phyloP scores from a whole-genome alignment of 164 flowering plant genomes.

The Magnolia officinalis region DNA sequence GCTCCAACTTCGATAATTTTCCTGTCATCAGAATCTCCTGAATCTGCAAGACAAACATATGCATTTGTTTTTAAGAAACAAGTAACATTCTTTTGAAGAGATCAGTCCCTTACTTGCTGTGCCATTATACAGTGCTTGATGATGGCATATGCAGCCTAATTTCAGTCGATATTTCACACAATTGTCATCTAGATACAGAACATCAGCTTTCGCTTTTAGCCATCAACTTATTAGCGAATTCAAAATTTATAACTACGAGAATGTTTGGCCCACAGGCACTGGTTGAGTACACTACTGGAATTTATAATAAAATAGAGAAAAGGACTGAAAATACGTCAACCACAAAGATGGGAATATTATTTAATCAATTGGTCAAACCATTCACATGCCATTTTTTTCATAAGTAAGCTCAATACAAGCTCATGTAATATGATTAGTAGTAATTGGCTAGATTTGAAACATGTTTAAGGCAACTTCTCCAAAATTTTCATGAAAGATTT shows the following conservation, averaged over 20 bases:
- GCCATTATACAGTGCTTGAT: neutral
- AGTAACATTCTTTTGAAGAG: neutral
- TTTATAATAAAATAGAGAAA: neutral
- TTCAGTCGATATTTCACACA: neutral
- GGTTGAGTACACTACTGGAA: too few relatives aligned
- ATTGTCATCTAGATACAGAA: neutral
- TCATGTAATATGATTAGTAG: too few relatives aligned
- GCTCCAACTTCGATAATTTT: conserved; percentile 89
- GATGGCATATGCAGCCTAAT: neutral
- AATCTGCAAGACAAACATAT: conserved; percentile 51
- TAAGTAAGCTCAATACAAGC: too few relatives aligned
- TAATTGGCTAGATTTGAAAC: too few relatives aligned
- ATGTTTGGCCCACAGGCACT: too few relatives aligned
- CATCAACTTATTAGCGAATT: neutral
- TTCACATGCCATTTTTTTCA: neutral
- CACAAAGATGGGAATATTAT: neutral
- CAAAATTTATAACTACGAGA: too few relatives aligned
- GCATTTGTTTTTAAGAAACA: too few relatives aligned
- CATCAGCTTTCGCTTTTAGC: neutral
- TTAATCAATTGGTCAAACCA: too few relatives aligned
- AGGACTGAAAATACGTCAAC: neutral
- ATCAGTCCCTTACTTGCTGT: neutral
- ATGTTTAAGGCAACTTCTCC: too few relatives aligned
- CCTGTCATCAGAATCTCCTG: conserved; percentile 92
- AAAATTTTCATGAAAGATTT: too few relatives aligned